Evolutionary conservation across 2,329 filamentous ascomycete species (phyloP), one percentile per base, ranked within the genome.

Genomic region (Sporothrix dimorphospora): DNA sequence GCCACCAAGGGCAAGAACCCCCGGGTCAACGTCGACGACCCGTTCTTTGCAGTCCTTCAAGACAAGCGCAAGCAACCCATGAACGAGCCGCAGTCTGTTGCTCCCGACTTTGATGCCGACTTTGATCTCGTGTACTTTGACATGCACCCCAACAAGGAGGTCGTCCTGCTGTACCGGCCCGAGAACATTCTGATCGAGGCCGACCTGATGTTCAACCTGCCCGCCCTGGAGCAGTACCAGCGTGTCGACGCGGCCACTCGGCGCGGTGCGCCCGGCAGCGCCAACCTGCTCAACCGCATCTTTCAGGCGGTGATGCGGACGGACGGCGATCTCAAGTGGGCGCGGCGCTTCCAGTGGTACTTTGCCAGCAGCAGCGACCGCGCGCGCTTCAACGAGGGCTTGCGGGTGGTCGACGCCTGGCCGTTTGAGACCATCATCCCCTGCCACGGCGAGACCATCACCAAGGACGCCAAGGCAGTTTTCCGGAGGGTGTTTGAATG

Each of bases 361-460:
- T 83, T 85, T 1, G 80, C 89, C 40, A 90, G 81, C 77, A 72
- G 77, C 38, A 84, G 82, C 49, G 88, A 98, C 81, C 85, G 92
- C 40, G 75, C 81, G 5, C 90, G 88, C 16, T 97, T 94, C 81
- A 90, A 90, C 75, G 85, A 89, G 74, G 94, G 91, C 76, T 83
- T 94, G 53, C 83, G 81, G 76, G 86, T 86, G 73, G 95, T 98
- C 74, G 85, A 89, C 70, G 79, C 81, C 71, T 99, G 95, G 95
- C 91, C 95, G 72, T 97, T 98, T 79, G 88, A 91, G 75, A 90
- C 90, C 51, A 85, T 98, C 68, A 90, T 99, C 73, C 94, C 95
- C 0, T 98, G 95, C 80, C 96, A 99, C 81, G 96, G 96, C 9
- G 96, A 99, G 82, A 90, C 92, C 19, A 90, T 98, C 75, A 91